A percentile compares a stretch with the other conserved stretches of the same genome.
Conservation (phyloP, 1,284 basidiomycete species). For the Mycena citricolor region DNA sequence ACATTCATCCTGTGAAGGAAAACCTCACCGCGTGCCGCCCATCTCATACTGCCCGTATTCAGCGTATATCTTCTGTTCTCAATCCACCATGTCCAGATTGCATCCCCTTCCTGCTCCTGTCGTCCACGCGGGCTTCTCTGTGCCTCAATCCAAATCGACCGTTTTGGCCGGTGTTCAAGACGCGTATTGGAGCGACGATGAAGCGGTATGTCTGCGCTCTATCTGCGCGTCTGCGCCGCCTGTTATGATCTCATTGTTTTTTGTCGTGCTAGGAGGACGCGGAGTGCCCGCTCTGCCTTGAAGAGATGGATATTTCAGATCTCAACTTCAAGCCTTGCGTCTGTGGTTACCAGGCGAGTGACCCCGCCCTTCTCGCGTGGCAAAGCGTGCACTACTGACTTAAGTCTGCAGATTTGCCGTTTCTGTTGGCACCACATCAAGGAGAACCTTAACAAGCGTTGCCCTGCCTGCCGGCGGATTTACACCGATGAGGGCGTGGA, state of each 20-base stretch:
- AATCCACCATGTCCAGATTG: slow-evolving; percentile 18
- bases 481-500: slow-evolving; percentile 94
- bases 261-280: slow-evolving; percentile 78
- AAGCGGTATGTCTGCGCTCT: slow-evolving; percentile 51
- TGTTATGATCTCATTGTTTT: slow-evolving; percentile 18
- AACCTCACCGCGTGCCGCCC: no score
- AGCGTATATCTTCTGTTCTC: no score
- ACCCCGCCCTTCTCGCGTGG: slow-evolving; percentile 22
- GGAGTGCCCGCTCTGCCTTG: slow-evolving; percentile 97
- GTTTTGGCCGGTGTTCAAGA: slow-evolving; percentile 89
- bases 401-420: slow-evolving; percentile 80
- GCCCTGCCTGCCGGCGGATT: slow-evolving; percentile 93
- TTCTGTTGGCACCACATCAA: slow-evolving; percentile 99
- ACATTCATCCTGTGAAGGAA: no score
- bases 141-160: slow-evolving; percentile 78
- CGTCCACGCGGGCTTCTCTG: slow-evolving; percentile 63
- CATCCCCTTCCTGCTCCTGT: slow-evolving; percentile 65
- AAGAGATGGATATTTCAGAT: slow-evolving; percentile 99
- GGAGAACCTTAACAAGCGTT: slow-evolving; percentile 93
- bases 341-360: slow-evolving; percentile 92
- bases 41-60: no score
- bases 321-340: slow-evolving; percentile 99
- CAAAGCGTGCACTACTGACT: slow-evolving; percentile 17
- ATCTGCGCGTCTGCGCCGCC: slow-evolving; percentile 1
- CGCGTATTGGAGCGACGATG: slow-evolving; percentile 98